phyloP scores from a whole-genome alignment of 306 rosid genomes.

The Canavalia gladiata region DNA sequence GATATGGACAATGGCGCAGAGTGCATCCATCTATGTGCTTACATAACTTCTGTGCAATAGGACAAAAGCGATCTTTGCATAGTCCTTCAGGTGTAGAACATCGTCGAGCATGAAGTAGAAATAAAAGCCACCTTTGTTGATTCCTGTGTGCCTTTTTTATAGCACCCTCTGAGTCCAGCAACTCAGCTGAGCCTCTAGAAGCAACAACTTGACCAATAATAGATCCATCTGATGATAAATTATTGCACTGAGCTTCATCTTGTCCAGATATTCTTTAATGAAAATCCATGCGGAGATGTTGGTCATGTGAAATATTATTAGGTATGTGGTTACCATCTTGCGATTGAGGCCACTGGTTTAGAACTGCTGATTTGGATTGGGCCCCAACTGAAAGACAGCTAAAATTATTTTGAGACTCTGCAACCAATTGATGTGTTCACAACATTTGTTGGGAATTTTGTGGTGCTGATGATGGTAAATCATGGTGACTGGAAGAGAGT shows the following conservation, averaged over 20 bases:
- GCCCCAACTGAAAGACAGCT: constrained; percentile 71
- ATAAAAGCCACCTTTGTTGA: too few species aligned
- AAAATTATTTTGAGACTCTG: constrained; percentile 76
- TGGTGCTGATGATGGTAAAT: too few species aligned
- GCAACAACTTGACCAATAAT: constrained; percentile 55
- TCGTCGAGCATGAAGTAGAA: too few species aligned
- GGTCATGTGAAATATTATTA: constrained; percentile 52
- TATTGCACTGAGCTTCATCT: constrained; percentile 88
- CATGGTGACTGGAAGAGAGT: neutral
- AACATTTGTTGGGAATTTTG: constrained; percentile 47
- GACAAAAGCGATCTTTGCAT: constrained; percentile 74
- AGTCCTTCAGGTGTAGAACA: constrained; percentile 74
- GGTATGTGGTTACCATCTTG: constrained; percentile 50
- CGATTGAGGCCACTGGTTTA: constrained; percentile 48
- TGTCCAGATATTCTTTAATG: constrained; percentile 64
- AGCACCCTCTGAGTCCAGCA: too few species aligned
- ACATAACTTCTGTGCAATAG: constrained; percentile 72
- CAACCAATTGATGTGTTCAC: constrained; percentile 60
- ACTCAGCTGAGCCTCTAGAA: too few species aligned
- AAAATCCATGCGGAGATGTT: constrained; percentile 52
- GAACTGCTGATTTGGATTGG: constrained; percentile 54
- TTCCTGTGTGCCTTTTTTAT: too few species aligned
- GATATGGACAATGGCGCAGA: constrained; percentile 57
- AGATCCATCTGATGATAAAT: constrained; percentile 77
- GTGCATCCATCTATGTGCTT: constrained; percentile 75